phyloP scores from a whole-genome alignment of 352 stramenopile species.

The Phytopythium sindhum region DNA sequence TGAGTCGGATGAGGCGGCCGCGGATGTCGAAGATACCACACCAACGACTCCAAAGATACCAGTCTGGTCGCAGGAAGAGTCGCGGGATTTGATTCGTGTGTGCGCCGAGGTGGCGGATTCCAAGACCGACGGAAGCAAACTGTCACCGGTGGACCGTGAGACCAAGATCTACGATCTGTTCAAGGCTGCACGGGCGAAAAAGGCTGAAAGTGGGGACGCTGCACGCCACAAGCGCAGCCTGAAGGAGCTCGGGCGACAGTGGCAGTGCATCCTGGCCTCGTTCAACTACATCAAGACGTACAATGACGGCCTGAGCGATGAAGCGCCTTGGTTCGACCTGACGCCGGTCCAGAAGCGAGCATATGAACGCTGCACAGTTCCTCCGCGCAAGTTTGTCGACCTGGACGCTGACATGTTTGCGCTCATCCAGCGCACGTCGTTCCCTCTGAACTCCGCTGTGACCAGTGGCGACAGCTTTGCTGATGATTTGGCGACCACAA shows the following conservation, averaged over 20 bases:
- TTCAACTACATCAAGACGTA: conserved; percentile 39
- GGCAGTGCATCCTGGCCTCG: conserved; percentile 33
- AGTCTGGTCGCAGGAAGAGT: conserved; percentile 26
- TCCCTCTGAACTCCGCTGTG: conserved; percentile 3
- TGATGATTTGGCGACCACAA: not conserved
- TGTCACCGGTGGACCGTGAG: conserved; percentile 25
- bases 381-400: conserved; percentile 39
- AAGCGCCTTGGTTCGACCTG: conserved; percentile 33
- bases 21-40: conserved; percentile 1
- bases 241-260: conserved; percentile 32
- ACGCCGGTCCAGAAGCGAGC: conserved; percentile 25
- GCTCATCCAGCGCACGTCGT: conserved; percentile 33
- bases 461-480: not conserved
- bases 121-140: conserved; percentile 8
- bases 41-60: not conserved
- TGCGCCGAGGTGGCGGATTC: conserved; percentile 37
- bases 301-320: conserved; percentile 25
- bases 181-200: conserved; percentile 20
- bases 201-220: conserved; percentile 18
- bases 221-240: conserved; percentile 16
- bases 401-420: conserved; percentile 33
- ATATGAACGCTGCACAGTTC: conserved; percentile 37
- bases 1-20: not conserved
- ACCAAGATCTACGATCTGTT: conserved; percentile 33
- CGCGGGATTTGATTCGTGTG: conserved; percentile 31